Evolutionary conservation across 148 eudicot species (phyloP).

Genomic region (Chenopodium suecicum): DNA sequence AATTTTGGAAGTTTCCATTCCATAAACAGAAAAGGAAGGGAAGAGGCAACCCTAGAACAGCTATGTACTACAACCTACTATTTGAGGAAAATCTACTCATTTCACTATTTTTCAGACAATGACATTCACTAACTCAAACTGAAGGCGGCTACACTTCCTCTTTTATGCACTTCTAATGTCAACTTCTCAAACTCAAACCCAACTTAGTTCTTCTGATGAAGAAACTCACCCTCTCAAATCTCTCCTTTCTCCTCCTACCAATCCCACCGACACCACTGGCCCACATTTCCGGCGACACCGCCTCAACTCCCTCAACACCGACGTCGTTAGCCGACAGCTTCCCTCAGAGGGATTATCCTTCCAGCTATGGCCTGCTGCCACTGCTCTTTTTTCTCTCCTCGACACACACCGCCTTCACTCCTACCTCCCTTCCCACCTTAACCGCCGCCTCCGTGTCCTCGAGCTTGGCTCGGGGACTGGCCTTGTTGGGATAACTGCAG

Average conservation of each 20-base stretch:
- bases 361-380: constrained; percentile 89
- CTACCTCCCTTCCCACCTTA: constrained; percentile 2
- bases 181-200: constrained; percentile 1
- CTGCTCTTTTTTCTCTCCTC: constrained; percentile 54
- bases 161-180: background rate
- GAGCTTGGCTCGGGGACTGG: constrained; percentile 91
- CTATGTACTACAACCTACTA: background rate
- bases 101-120: background rate
- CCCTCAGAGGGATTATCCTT: constrained; percentile 70
- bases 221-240: constrained; percentile 29
- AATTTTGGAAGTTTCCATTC: background rate
- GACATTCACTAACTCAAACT: background rate
- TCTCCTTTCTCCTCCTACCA: constrained; percentile 7
- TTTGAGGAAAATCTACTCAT: background rate
- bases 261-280: background rate
- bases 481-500: constrained; percentile 71
- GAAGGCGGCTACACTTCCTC: background rate
- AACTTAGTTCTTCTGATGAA: constrained; percentile 1
- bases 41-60: background rate
- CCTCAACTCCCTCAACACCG: constrained; percentile 45
- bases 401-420: constrained; percentile 25
- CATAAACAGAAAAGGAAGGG: background rate
- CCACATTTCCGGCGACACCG: constrained; percentile 28
- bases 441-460: constrained; percentile 52
- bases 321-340: constrained; percentile 56